Conservation (phyloP, 208 protist species). For the Entamoeba dispar region DNA sequence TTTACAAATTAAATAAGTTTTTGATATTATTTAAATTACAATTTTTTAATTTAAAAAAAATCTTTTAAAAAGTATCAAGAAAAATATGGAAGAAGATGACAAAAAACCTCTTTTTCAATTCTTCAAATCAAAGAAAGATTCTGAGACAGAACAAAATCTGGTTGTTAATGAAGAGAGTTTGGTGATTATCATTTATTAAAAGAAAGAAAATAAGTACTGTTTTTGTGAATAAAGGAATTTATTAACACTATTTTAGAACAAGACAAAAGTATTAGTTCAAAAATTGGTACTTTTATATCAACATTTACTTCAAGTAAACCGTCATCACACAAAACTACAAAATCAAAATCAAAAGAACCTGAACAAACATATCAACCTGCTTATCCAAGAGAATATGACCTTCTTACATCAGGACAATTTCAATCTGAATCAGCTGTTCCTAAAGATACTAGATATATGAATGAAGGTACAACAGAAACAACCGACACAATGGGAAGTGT, state of each 20-base stretch:
- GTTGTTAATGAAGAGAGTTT: not conserved
- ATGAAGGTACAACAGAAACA: not conserved
- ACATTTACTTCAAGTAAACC: not conserved
- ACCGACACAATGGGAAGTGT: not conserved
- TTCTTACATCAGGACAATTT: not conserved
- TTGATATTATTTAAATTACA: no score
- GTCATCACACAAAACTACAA: not conserved
- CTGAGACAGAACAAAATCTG: not conserved
- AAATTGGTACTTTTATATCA: not conserved
- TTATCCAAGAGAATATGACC: not conserved
- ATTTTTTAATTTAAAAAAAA: no score
- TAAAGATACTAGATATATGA: not conserved
- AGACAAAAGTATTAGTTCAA: not conserved
- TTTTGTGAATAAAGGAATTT: not conserved
- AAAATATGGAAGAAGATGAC: not conserved
- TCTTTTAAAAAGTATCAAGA: no score
- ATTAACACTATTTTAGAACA: not conserved
- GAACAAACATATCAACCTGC: not conserved
- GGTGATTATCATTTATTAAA: not conserved
- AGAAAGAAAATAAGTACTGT: no score
- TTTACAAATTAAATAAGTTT: no score
- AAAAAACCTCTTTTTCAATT: not conserved
- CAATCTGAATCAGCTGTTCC: not conserved
- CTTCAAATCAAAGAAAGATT: not conserved
- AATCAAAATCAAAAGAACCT: not conserved